phyloP scores from a whole-genome alignment of 192 early-diverging fungal genomes.

The Rhizoclosmatium globosum region DNA sequence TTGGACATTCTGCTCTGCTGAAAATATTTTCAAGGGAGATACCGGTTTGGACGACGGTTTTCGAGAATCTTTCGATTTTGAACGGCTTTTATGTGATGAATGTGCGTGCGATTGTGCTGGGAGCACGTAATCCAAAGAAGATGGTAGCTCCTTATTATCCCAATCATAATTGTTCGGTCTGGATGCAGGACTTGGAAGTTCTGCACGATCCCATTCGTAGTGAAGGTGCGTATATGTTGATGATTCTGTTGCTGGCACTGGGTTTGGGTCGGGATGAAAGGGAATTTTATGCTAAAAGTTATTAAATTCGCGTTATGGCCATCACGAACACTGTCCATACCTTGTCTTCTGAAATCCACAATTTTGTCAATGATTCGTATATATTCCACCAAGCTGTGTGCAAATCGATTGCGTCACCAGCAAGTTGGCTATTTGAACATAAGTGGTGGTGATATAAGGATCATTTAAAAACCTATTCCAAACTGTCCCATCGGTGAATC shows the following conservation, averaged over 20 bases:
- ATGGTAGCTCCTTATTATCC: neutral
- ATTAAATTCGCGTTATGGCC: neutral
- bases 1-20: neutral
- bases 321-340: neutral
- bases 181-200: neutral
- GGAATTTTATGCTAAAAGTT: too few species aligned
- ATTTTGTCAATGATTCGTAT: slow-evolving; percentile 18
- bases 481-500: slow-evolving; percentile 53
- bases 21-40: slow-evolving; percentile 22
- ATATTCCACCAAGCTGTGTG: slow-evolving; percentile 26
- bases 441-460: neutral
- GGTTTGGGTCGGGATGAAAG: too few species aligned
- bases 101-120: neutral
- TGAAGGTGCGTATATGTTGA: neutral
- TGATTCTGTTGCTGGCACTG: neutral
- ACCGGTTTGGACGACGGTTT: neutral
- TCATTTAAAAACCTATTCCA: slow-evolving; percentile 26
- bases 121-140: neutral
- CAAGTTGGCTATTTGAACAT: neutral
- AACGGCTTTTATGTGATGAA: neutral
- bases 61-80: neutral
- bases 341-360: slow-evolving; percentile 21
- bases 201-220: neutral
- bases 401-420: slow-evolving; percentile 12
- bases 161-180: neutral